Base-by-base conservation (phyloP, 2,329 filamentous ascomycete genomes). In the Beauveria varroae region DNA sequence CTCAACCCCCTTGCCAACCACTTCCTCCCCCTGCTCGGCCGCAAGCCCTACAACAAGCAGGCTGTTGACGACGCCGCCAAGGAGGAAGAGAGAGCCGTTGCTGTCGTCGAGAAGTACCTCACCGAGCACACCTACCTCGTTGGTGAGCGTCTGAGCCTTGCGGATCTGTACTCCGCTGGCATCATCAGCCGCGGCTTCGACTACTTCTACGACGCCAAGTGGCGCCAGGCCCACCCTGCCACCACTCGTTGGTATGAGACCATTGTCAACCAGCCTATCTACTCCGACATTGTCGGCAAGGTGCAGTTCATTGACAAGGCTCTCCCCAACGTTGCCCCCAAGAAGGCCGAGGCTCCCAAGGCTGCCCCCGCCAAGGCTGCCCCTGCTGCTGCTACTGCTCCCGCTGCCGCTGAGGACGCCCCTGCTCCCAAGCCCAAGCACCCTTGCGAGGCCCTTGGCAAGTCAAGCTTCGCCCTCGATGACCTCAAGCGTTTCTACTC, bases 401-500 rank as follows among this genome's bases (percentile, higher is more conserved):
- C 65, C 46, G 70, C 70, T 51, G 68, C 71, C 49, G 72, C 76
- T 63, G 76, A 79, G 47, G 78, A 78, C 63, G 72, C 71, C 55
- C 67, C 72, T 12, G 72, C 84, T 65, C 88, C 90, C 73, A 98
- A 97, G 88, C 79, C 93, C 75, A 99, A 98, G 89, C 95, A 99
- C 84, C 93, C 95, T 69, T 84, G 96, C 67, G 93, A 96, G 77
- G 77, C 85, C 68, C 89, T 98, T 61, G 86, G 87, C 72, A 89
- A 87, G 75, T 81, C 95, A 64, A 86, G 88, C 62, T 85, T 96
- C 73, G 83, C 89, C 69, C 85, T 99, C 62, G 95, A 99, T 74
- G 95, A 99, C 81, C 96, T 89, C 90, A 99, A 99, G 89, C 92
- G 95, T 74, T 88, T 91, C 78, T 99, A 96, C 87, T 99, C 95